Conservation (phyloP, 2,329 filamentous ascomycete genomes). For the Aspergillus awamori region DNA sequence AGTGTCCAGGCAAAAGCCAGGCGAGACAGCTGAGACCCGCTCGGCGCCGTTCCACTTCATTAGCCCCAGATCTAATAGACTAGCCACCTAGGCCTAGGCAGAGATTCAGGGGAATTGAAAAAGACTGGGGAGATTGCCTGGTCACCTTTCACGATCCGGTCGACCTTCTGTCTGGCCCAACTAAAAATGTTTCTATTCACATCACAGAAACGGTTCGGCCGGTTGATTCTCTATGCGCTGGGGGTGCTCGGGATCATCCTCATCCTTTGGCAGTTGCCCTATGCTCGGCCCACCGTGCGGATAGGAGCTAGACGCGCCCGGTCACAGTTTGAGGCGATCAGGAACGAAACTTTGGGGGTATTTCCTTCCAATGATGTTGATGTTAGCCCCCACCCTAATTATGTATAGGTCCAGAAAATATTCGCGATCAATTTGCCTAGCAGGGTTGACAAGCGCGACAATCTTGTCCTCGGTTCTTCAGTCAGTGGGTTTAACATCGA, state of each 20-base stretch:
- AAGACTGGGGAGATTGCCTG: neutral
- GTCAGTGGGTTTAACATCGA: constrained; percentile 22
- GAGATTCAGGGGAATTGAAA: neutral
- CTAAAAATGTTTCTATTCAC: constrained; percentile 10
- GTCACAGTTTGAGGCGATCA: neutral
- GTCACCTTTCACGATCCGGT: neutral
- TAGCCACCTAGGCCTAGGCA: neutral
- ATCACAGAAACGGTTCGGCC: constrained; percentile 1
- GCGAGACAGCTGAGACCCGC: neutral
- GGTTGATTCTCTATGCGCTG: neutral
- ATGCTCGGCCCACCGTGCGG: neutral
- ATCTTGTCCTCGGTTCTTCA: constrained; percentile 25
- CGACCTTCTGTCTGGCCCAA: neutral
- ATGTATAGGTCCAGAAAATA: constrained; percentile 21
- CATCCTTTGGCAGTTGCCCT: constrained; percentile 3
- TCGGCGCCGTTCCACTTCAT: neutral
- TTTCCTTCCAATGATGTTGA: neutral
- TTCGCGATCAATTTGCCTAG: constrained; percentile 26
- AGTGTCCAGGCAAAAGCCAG: neutral
- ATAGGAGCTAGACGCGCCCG: neutral
- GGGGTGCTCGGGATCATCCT: constrained; percentile 5
- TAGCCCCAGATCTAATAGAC: neutral
- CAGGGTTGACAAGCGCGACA: constrained; percentile 27
- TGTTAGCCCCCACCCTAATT: neutral
- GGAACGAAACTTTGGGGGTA: constrained; percentile 18